A percentile compares a stretch with the other conserved stretches of the same genome.
phyloP scores from a whole-genome alignment of 345 rosid genomes.

The Clausena lansium region DNA sequence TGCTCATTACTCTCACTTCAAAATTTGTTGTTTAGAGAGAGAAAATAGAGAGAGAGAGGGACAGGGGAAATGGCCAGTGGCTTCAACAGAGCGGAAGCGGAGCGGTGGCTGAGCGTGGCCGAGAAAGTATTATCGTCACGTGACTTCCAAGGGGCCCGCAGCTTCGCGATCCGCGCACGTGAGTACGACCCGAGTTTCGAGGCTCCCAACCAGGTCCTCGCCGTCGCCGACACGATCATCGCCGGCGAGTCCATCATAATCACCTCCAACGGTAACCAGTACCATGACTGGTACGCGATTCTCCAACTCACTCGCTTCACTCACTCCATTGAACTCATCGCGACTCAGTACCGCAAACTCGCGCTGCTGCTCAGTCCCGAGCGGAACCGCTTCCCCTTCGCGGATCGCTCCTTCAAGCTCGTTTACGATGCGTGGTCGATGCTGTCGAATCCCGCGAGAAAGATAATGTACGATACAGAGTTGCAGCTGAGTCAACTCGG shows the following conservation, averaged over 20 bases:
- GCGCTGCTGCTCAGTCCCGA: slow-evolving; percentile 68
- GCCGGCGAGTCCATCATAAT: slow-evolving; percentile 48
- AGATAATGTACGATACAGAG: slow-evolving; percentile 70
- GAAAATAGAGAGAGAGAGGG: slow-evolving; percentile 12
- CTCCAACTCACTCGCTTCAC: slow-evolving; percentile 71
- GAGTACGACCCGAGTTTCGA: slow-evolving; percentile 69
- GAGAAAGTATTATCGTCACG: slow-evolving; percentile 77
- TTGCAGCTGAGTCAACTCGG: slow-evolving; percentile 63
- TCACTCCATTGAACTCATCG: slow-evolving; percentile 65
- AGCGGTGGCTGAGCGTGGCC: slow-evolving; percentile 80
- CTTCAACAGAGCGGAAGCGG: slow-evolving; percentile 60
- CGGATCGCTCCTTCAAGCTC: slow-evolving; percentile 70
- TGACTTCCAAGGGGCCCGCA: slow-evolving; percentile 75
- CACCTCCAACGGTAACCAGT: slow-evolving; percentile 20
- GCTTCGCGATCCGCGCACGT: slow-evolving; percentile 80
- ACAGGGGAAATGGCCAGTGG: slow-evolving; percentile 34
- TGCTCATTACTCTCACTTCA: background rate
- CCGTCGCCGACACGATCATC: slow-evolving; percentile 74
- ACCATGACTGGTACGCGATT: slow-evolving; percentile 74
- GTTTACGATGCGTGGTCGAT: slow-evolving; percentile 85
- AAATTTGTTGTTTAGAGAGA: background rate
- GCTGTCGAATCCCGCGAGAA: slow-evolving; percentile 65
- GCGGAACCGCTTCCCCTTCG: slow-evolving; percentile 57
- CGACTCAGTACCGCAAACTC: slow-evolving; percentile 78
- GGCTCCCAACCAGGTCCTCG: slow-evolving; percentile 65